Conservation (phyloP, 306 rosid species). For the Gillenia trifoliata region DNA sequence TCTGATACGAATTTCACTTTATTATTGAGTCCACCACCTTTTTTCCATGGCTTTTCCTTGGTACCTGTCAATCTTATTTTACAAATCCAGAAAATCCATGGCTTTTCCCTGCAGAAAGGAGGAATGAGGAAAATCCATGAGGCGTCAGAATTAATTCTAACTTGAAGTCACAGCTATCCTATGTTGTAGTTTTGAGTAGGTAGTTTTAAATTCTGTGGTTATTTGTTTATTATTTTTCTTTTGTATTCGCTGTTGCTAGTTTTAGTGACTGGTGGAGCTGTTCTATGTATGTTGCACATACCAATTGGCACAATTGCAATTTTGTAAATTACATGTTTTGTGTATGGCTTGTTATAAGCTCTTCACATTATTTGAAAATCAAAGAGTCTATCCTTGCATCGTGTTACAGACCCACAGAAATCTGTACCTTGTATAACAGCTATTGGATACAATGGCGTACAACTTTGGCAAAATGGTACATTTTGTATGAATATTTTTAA, state of each 20-base stretch:
- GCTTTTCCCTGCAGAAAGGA: neutral
- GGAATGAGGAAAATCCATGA: neutral
- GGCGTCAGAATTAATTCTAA: neutral
- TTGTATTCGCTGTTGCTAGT: neutral
- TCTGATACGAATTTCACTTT: neutral
- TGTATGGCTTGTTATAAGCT: neutral
- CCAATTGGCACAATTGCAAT: neutral
- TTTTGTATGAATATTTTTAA: neutral
- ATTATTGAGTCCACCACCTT: neutral
- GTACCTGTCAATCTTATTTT: neutral
- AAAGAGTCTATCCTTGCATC: slow-evolving; percentile 35
- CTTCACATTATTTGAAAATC: neutral
- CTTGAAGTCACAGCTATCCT: neutral
- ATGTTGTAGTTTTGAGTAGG: neutral
- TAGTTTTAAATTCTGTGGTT: neutral
- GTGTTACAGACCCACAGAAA: slow-evolving; percentile 44
- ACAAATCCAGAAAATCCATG: neutral
- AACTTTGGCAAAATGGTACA: slow-evolving; percentile 58
- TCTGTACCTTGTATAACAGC: slow-evolving; percentile 45
- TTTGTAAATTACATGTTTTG: neutral
- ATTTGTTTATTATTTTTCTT: neutral
- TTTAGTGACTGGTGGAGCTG: neutral
- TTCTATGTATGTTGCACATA: neutral
- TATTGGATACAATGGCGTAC: slow-evolving; percentile 51
- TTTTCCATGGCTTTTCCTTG: neutral